phyloP scores from a whole-genome alignment of 257 asterid species.

The Nicotiana benthamiana region DNA sequence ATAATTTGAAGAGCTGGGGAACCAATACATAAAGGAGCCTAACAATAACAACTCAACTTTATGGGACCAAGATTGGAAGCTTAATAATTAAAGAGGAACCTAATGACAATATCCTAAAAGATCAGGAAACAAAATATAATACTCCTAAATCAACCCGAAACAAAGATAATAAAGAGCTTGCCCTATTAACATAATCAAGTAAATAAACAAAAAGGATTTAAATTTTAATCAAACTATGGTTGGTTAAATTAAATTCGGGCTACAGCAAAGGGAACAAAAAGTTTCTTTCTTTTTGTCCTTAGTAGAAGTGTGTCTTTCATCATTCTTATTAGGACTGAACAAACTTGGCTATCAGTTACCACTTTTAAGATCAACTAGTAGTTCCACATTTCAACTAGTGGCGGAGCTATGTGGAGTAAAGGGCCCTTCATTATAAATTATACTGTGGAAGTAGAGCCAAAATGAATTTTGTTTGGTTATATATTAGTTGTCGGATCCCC shows the following conservation, averaged over 20 bases:
- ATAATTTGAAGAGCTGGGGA: not conserved
- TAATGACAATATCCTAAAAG: not conserved
- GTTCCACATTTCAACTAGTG: too few species aligned
- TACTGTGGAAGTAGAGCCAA: too few species aligned
- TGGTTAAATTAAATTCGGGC: not conserved
- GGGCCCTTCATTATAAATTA: too few species aligned
- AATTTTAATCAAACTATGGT: not conserved
- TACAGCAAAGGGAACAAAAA: not conserved
- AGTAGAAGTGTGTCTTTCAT: not conserved
- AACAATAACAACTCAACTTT: not conserved
- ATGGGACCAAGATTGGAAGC: not conserved
- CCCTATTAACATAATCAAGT: not conserved
- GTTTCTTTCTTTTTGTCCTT: not conserved
- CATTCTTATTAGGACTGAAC: not conserved
- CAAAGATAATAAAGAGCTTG: not conserved
- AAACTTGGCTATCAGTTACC: not conserved
- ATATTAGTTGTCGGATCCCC: too few species aligned
- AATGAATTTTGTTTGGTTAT: too few species aligned
- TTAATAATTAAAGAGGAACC: not conserved
- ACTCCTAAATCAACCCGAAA: not conserved
- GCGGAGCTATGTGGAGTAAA: too few species aligned
- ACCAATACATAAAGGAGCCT: not conserved
- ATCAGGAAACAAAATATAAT: not conserved
- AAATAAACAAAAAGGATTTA: not conserved
- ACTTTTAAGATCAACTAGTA: not conserved